Evolutionary conservation across 2,329 filamentous ascomycete genomes (phyloP).

Genomic region (Mariannaea sp.): DNA sequence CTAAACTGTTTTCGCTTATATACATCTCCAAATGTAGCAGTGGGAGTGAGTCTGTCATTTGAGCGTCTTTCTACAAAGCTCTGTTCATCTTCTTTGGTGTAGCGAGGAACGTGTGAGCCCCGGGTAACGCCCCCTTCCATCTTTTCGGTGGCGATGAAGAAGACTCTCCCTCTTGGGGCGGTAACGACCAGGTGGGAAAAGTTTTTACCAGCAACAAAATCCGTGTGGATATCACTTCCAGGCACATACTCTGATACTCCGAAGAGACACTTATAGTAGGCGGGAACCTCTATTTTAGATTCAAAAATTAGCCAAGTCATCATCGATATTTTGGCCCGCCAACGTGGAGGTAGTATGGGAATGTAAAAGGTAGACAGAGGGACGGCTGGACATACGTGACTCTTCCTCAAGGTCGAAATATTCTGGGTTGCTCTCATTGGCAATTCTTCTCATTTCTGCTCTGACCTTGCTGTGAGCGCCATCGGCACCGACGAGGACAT

Average conservation of each 20-base stretch:
- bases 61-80: neutral
- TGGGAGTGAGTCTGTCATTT: constrained; percentile 7
- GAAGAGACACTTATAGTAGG: constrained; percentile 15
- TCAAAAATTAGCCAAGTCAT: neutral
- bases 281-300: constrained; percentile 6
- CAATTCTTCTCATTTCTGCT: constrained; percentile 36
- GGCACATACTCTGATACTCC: constrained; percentile 15
- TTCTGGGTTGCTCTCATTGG: neutral
- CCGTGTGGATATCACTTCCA: neutral
- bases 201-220: neutral
- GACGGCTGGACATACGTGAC: no score
- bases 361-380: no score
- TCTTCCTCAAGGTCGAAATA: no score
- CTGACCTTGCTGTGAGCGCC: constrained; percentile 48
- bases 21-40: constrained; percentile 37
- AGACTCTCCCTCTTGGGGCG: constrained; percentile 2
- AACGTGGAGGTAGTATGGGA: no score
- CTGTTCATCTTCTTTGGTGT: neutral
- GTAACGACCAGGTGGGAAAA: constrained; percentile 7
- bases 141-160: constrained; percentile 12
- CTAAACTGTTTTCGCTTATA: constrained; percentile 37
- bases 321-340: neutral
- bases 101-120: constrained; percentile 5
- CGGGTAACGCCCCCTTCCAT: neutral
- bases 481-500: constrained; percentile 47